Base-by-base conservation (phyloP, 1,139 yeast genomes). In the Saccharomyces hybrid region DNA sequence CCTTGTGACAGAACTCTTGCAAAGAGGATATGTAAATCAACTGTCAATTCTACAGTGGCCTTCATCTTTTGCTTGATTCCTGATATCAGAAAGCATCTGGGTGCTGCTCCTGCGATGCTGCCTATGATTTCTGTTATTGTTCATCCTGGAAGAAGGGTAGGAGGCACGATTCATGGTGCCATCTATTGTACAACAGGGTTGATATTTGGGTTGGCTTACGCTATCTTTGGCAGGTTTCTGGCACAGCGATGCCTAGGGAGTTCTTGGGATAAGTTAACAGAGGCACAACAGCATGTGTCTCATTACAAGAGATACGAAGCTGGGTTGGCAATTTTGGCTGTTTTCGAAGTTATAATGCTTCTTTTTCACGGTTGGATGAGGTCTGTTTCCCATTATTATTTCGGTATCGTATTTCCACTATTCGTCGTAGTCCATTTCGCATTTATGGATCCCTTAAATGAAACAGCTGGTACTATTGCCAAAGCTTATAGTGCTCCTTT, bases 401-500 rank as follows among this genome's bases (percentile, higher is more conserved):
- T 77, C 59, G 73, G 73, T n/a, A 70, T 77, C 49, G 78, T 73
- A 3, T 76, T 78, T 57, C 76, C 79, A 7, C 55, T 76, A 20
- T 78, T 78, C 56, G 60, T 78, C 50, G 78, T 77, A 9, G 77
- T 74, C 9, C 82, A 78, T 67, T 78, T 78, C 67, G 67, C 78
- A 1, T 77, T 76, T 54, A 62, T 77, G 53, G 72, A 71, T 9
- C 63, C 72, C 13, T 51, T 76, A 11, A 63, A 57, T 3, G 62
- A 63, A 4, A 50, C 68, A 5, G 68, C 75, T 1, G 71, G 64
- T 1, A 59, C 56, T 1, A 65, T 74, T 16, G 74, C 75, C 5
- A 66, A 69, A 41, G 64, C 69, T 8, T 78, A 69, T 56, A 68
- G 76, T 3, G 66, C 71, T 0, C 82, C 82, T 0, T 71, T 78